phyloP scores from a whole-genome alignment of 2,329 filamentous ascomycete genomes.

The Davidsoniella eucalypti region DNA sequence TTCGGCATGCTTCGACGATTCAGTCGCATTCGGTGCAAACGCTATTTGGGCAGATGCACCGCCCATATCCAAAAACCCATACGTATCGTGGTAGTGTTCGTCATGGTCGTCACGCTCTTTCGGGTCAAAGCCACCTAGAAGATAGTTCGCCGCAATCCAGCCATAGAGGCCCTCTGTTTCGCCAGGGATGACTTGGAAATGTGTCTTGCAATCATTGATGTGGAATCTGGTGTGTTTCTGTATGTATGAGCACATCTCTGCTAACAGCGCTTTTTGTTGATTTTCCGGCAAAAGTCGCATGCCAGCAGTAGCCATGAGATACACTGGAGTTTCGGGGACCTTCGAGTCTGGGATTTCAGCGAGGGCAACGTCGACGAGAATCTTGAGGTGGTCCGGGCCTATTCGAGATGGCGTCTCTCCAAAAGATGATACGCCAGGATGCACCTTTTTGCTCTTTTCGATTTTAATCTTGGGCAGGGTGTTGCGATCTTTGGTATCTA shows the following conservation, averaged over 20 bases:
- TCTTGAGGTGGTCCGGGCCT: conserved; percentile 64
- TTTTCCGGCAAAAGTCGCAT: conserved; percentile 68
- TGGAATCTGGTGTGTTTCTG: conserved; percentile 61
- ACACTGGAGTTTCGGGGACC: conserved; percentile 73
- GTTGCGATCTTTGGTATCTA: conserved; percentile 7
- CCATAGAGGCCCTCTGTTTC: conserved; percentile 94
- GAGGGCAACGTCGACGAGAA: conserved; percentile 67
- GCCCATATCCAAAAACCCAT: conserved; percentile 97
- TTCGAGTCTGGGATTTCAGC: conserved; percentile 60
- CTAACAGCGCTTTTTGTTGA: conserved; percentile 57
- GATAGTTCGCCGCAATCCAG: conserved; percentile 93
- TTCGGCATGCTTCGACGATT: conserved; percentile 74
- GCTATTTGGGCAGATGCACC: conserved; percentile 96
- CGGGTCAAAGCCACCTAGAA: conserved; percentile 81
- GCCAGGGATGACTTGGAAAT: conserved; percentile 88
- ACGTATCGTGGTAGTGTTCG: conserved; percentile 61
- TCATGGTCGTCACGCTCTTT: conserved; percentile 66
- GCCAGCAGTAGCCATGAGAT: conserved; percentile 87
- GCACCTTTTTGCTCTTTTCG: conserved; percentile 82
- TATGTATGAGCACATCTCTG: conserved; percentile 70
- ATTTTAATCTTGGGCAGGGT: conserved; percentile 68
- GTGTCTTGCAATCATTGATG: conserved; percentile 73
- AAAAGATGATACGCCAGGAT: conserved; percentile 84
- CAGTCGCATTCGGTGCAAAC: conserved; percentile 85
- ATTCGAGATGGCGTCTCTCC: conserved; percentile 59